These are phyloP conservation scores for Smittium culicis DNA, from an alignment of 371 early-diverging fungal species.

Conservation along the genomic window DNA sequence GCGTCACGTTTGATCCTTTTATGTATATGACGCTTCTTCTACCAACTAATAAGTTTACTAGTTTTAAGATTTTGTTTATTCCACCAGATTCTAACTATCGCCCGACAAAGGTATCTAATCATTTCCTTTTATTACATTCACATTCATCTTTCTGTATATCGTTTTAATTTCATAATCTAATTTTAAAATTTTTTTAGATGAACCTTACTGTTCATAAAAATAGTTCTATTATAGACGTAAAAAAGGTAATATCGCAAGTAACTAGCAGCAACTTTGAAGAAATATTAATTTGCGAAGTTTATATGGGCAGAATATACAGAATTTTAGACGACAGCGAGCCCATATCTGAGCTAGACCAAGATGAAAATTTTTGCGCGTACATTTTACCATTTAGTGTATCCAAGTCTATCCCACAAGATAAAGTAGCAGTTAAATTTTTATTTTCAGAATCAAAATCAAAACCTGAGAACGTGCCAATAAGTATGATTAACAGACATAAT, in stretches of 20 bases:
- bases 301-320: slow-evolving; percentile 43
- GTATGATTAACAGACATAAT: background rate
- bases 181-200: slow-evolving; percentile 24
- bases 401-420: slow-evolving; percentile 12
- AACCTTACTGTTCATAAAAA: slow-evolving; percentile 38
- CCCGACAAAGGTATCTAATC: too few relatives aligned
- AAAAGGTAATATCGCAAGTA: slow-evolving; percentile 43
- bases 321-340: slow-evolving; percentile 45
- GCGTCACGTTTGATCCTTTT: slow-evolving; percentile 83
- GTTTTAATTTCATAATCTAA: too few relatives aligned
- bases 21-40: slow-evolving; percentile 91
- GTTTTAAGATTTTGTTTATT: slow-evolving; percentile 18
- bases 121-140: too few relatives aligned
- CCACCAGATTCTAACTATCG: slow-evolving; percentile 13
- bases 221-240: slow-evolving; percentile 44
- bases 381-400: slow-evolving; percentile 38
- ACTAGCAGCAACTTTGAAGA: slow-evolving; percentile 24
- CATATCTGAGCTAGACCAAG: slow-evolving; percentile 38
- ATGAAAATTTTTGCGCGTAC: slow-evolving; percentile 53
- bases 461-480: background rate
- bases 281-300: slow-evolving; percentile 49
- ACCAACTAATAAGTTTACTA: slow-evolving; percentile 37
- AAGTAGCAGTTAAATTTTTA: slow-evolving; percentile 18
- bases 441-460: slow-evolving; percentile 10
- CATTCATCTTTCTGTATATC: too few relatives aligned